Conservation (phyloP, 1,139 yeast genomes). For the Saccharomyces hybrid region DNA sequence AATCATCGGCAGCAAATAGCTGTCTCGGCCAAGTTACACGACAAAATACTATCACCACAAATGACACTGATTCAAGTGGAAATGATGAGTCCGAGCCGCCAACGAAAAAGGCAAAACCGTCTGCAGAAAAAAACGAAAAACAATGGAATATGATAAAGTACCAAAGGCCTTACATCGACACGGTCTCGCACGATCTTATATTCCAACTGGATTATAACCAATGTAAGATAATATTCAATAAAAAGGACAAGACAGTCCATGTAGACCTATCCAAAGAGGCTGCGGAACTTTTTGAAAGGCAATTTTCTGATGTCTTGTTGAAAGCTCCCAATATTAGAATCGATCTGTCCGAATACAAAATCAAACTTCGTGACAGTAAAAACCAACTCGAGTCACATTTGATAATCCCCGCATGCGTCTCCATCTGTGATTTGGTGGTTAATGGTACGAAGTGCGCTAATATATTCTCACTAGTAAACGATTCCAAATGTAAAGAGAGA, state of each 20-base stretch:
- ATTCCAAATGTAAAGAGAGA: conserved; percentile 14
- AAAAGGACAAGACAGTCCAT: conserved; percentile 25
- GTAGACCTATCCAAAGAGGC: conserved; percentile 27
- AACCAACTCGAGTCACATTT: conserved; percentile 8
- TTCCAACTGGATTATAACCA: conserved; percentile 42
- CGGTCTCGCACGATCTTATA: conserved; percentile 42
- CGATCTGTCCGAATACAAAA: conserved; percentile 7
- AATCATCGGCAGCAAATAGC: not conserved
- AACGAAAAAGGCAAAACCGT: conserved; percentile 7
- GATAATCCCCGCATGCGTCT: conserved; percentile 27
- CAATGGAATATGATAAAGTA: conserved; percentile 34
- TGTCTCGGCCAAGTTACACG: no score
- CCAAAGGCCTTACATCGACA: conserved; percentile 51
- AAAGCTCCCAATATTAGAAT: conserved; percentile 7
- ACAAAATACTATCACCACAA: not conserved
- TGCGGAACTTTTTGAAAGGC: conserved; percentile 23
- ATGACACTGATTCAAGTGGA: not conserved
- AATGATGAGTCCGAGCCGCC: conserved; percentile 3
- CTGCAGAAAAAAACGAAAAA: not conserved
- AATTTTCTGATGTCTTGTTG: conserved; percentile 20
- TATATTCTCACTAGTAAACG: conserved; percentile 19
- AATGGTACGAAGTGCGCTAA: conserved; percentile 21
- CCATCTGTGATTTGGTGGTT: conserved; percentile 20
- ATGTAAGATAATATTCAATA: conserved; percentile 25
- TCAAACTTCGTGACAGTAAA: conserved; percentile 5